Conservation (phyloP, 2,329 filamentous ascomycete species). For the Pseudomassariella vexata region DNA sequence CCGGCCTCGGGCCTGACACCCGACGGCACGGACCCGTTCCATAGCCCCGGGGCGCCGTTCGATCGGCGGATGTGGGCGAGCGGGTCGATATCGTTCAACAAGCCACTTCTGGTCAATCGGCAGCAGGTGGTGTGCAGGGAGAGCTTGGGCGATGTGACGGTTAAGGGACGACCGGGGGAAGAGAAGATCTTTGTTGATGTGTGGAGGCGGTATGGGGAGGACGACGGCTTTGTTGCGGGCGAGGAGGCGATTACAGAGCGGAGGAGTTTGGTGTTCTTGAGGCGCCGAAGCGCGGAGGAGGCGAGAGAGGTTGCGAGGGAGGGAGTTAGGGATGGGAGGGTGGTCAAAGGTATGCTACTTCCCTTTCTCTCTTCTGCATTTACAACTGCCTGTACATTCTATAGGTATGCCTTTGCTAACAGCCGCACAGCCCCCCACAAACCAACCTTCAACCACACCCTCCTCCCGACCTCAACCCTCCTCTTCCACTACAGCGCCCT, state of each 20-base stretch:
- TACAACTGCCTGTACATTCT: too few relatives aligned
- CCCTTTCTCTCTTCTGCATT: neutral
- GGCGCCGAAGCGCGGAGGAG: conserved; percentile 17
- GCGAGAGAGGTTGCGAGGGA: conserved; percentile 12
- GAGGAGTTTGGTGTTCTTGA: conserved; percentile 48
- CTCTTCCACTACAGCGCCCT: conserved; percentile 89
- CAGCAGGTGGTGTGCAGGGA: conserved; percentile 38
- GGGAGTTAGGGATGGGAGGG: conserved; percentile 11
- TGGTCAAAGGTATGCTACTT: conserved; percentile 21
- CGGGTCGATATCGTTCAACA: conserved; percentile 57
- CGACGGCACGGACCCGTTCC: conserved; percentile 80
- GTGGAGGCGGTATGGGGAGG: conserved; percentile 34
- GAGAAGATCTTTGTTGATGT: conserved; percentile 49
- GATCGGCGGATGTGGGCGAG: conserved; percentile 84
- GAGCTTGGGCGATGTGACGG: conserved; percentile 31
- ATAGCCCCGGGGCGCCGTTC: conserved; percentile 69
- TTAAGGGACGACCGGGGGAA: conserved; percentile 23
- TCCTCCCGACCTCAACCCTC: conserved; percentile 63
- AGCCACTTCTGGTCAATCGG: conserved; percentile 32
- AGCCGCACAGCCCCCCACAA: conserved; percentile 26
- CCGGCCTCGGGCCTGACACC: conserved; percentile 57
- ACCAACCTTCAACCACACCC: conserved; percentile 36
- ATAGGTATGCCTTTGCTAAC: too few relatives aligned
- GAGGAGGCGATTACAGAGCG: conserved; percentile 39
- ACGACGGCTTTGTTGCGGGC: conserved; percentile 2